Base-by-base conservation (phyloP, 75 land plant genomes). In the Picea sitchensis region DNA sequence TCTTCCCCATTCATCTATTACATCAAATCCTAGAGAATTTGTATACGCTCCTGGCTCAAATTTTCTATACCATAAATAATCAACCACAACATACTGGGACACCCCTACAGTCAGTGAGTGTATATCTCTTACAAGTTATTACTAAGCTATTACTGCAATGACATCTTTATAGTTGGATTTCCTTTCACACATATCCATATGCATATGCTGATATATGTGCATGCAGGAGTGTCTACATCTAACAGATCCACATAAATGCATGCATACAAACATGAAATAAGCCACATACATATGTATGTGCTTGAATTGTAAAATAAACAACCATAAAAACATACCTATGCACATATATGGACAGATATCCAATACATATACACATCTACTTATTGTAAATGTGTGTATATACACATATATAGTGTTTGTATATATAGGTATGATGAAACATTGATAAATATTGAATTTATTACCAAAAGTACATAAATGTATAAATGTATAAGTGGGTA, bases 11-110 rank as follows among this genome's bases (percentile, higher is more conserved):
- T 86, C 65, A 73, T 88, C 89, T 26, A 88, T 86, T 14, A 63
- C 26, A 71, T 88, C 89, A 58, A 75, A 69, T n/a, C 89, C 89
- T 6, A 79, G 18, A 51, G 88, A 58, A 32, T 69, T 26, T 15
- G 80, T 78, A 14, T 88, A 86, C 73, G 84, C 89, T 47, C 77
- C 77, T 3, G 71, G 41, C 21, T 73, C 85, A 14, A 56, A 56
- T 71, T 83, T 86, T 57, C 89, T 81, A 75, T 79, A 88, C 89
- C 89, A 88, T 47, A 88, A 79, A 69, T 86, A 88, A 80, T 88
- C 89, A 64, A 88, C 84, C 41, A 88, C 89, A 73, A 86, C 88
- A 77, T 88, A 88, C 89, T 88, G 88, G 88, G 78, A 76, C 30
- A 76, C 21, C 36, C 12, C 30, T 54, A 18, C 21, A 30, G 77